Base-by-base conservation (phyloP, 441 rosid species). In the Dalechampia spathulata region DNA sequence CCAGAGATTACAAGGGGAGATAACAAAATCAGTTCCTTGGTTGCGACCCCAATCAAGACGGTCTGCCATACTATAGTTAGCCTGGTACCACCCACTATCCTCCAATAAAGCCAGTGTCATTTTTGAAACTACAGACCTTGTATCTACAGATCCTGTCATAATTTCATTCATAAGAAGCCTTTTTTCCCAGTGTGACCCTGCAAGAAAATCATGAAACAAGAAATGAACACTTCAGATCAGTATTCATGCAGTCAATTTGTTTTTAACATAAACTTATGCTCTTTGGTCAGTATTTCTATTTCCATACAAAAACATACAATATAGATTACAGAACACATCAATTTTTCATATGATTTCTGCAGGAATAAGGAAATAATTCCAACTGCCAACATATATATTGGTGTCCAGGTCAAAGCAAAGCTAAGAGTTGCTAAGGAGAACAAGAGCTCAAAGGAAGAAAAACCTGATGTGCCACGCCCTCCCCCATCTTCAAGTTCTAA, bases 111-210 rank as follows among this genome's bases (percentile, higher is more conserved):
- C 99, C 34, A 93, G 70, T 37, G 97, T 93, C 97, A 93, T 93
- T 78, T 87, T 93, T 17, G 99, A 93, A 71, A 93, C 97, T 5
- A 93, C 97, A 38, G 99, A 93, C 80, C 95, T 77, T 34, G 97
- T 87, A 72, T 93, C 99, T 32, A 93, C 99, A 38, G 99, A 93
- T 41, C 99, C 99, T 13, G 99, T 93, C 99, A 93, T 93, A 63
- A 93, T 93, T 77, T 93, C 99, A 67, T 93, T 93, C 99, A 93
- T 93, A 67, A 93, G 74, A 43, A 93, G 96, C 73, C 99, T 82
- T 64, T 93, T 93, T 58, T 93, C 99, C 99, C 99, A 93, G 66
- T 93, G 99, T 55, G 99, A 93, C 54, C 99, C 99, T 86, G 78
- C 56, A 69, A 32, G 11, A 13, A 70, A 60, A 53, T 52, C 19